These are phyloP conservation scores for Diutina ranongensis DNA, from an alignment of 1,139 yeast genomes.

Conservation along the genomic window DNA sequence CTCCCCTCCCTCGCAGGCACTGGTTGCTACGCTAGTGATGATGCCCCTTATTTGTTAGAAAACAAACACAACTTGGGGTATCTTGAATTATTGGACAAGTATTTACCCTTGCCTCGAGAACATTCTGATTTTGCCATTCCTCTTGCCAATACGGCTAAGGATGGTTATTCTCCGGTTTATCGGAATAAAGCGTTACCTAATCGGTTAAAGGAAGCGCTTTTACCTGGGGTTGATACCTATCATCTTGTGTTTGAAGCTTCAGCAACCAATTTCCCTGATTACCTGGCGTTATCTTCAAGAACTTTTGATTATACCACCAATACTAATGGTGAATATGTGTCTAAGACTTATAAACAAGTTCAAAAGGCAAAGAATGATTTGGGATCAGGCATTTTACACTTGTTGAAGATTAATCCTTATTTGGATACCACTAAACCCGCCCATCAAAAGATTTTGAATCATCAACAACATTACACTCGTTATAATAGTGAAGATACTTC, in stretches of 20 bases:
- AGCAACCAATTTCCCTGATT: conserved; percentile 13
- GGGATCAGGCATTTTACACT: conserved; percentile 23
- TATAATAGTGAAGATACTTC: conserved; percentile 14
- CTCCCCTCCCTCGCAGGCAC: background rate
- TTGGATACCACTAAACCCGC: conserved; percentile 13
- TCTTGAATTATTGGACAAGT: conserved; percentile 12
- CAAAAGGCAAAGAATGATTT: conserved; percentile 15
- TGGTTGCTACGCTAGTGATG: background rate
- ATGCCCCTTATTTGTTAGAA: conserved; percentile 1
- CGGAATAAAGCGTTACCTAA: conserved; percentile 15
- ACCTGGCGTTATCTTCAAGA: conserved; percentile 21
- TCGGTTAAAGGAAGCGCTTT: conserved; percentile 8
- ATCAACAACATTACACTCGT: conserved; percentile 13
- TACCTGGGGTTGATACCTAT: conserved; percentile 20
- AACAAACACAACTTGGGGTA: conserved; percentile 2
- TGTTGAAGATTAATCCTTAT: conserved; percentile 20
- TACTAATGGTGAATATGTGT: conserved; percentile 14
- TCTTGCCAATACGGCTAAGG: conserved; percentile 19
- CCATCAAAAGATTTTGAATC: conserved; percentile 20
- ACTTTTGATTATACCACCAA: conserved; percentile 20
- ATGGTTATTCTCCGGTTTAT: conserved; percentile 23
- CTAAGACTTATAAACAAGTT: conserved; percentile 16
- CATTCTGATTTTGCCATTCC: conserved; percentile 13
- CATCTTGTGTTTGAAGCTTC: conserved; percentile 17
- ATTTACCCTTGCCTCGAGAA: conserved; percentile 17